Base-by-base conservation (phyloP, 106 monocot genomes). In the Phalaenopsis aphrodite region DNA sequence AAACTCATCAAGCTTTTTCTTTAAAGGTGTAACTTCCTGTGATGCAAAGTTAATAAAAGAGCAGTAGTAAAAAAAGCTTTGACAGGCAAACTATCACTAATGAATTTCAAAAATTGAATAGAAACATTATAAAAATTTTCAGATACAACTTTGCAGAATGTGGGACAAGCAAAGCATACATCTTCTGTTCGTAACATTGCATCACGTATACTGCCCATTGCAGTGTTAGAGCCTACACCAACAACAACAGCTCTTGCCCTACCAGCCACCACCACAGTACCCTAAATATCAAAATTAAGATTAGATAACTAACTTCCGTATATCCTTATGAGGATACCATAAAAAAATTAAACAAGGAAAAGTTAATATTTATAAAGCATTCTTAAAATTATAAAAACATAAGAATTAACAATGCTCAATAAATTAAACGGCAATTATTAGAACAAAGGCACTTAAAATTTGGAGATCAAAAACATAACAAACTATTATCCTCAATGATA, bases 1-100 rank as follows among this genome's bases (percentile, higher is more conserved):
- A 82, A 99, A 99, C 82, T 99, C 99, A 88, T 99, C 99, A 84
- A 99, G 99, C 75, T 99, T 99, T 87, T 99, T 99, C 85, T 99
- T 99, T 84, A 99, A 87, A 36, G 99, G 99, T 56, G 99, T 99
- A 55, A 77, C 84, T 85, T 99, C 99, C 99, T 99, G 89, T 42
- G 87, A 85, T 23, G 58, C 19, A 58, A 48, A 48, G 39, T n/a
- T 65, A 49, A 48, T 78, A 38, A 45, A 3, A 78, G 0, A 43
- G 43, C 2, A 48, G 2, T 8, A 69, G 66, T 73, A 46, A 80
- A 43, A 75, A 82, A 65, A 79, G 38, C 19, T 64, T 61, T 37
- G 12, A n/a, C 10, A 56, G 36, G 52, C 15, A 45, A 69, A 16
- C 5, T 42, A 45, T 46, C 5, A 61, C 15, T 66, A 65, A 65